Base-by-base conservation (phyloP, 2,329 filamentous ascomycete genomes). In the Phaeosphaeria sp. region DNA sequence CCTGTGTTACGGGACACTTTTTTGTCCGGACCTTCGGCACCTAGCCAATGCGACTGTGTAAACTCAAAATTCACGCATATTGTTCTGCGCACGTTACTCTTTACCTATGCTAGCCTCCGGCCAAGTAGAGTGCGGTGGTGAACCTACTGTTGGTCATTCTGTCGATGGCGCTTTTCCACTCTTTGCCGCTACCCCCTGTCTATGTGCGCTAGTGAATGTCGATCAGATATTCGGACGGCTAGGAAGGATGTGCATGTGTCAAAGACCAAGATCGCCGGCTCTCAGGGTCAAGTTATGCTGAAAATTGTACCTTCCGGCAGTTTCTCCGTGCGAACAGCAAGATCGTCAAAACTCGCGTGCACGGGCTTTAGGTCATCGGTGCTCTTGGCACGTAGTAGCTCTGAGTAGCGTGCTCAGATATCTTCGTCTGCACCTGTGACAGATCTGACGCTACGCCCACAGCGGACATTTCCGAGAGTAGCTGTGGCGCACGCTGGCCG, bases 241-340 rank as follows among this genome's bases (percentile, higher is more conserved):
- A 49, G 30, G 42, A 52, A 52, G 24, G 33, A 52, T 57, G 42
- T 43, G 7, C 22, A 52, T 33, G 51, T 52, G 25, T 20, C 15
- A 55, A 52, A 40, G 25, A 11, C 47, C 22, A 56, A 53, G 48
- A 51, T 42, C 49, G 46, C 47, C 51, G 30, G 24, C 53, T 53
- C 40, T 43, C 27, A 58, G 25, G 50, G 25, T 54, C 18, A 39
- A 58, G 8, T 58, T 51, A 54, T 49, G 36, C 44, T 55, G 20
- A 51, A 30, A 27, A 59, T 13, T 50, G 49, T 53, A 49, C 40
- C 47, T 55, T 42, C 60, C 42, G 49, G 53, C 49, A 62, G 49
- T 59, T 59, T 56, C 52, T 53, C 57, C 53, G 49, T 44, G 21
- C 33, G 15, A 24, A 49, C 30, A 45, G 43, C 51, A 30, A 60